A percentile compares a stretch with the other conserved stretches of the same genome.
These are phyloP conservation scores for Plasmopara viticola DNA, from an alignment of 352 stramenopile species.

Conservation along the genomic window DNA sequence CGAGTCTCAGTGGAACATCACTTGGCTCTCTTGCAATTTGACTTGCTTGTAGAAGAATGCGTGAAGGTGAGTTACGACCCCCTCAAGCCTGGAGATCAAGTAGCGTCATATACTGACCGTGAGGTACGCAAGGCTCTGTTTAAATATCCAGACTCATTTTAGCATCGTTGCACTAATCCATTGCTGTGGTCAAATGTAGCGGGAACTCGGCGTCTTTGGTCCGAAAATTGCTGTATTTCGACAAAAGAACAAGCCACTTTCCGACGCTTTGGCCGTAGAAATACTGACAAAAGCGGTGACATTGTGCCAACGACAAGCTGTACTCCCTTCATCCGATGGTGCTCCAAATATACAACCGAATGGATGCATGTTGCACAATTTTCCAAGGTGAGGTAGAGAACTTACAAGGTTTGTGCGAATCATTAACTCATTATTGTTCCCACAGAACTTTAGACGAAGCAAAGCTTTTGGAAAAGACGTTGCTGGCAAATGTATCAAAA, in stretches of 20 bases:
- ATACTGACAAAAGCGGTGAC: conserved; percentile 33
- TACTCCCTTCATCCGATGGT: neutral
- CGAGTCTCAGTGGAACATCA: conserved; percentile 33
- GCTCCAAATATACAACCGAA: neutral
- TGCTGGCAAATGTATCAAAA: conserved; percentile 9
- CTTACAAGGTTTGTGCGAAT: neutral
- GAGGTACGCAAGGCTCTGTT: conserved; percentile 29
- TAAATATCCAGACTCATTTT: neutral
- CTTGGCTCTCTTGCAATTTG: conserved; percentile 32
- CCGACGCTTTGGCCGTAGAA: conserved; percentile 44
- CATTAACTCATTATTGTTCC: conserved; percentile 2
- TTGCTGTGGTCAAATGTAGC: conserved; percentile 17
- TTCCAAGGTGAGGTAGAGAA: conserved; percentile 15
- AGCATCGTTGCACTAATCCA: conserved; percentile 1
- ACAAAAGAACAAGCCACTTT: conserved; percentile 41
- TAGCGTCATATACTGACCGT: conserved; percentile 25
- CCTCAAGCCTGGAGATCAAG: conserved; percentile 37
- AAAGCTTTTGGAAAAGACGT: conserved; percentile 45
- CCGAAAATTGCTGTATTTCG: conserved; percentile 30
- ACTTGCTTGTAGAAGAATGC: conserved; percentile 47
- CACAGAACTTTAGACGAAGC: conserved; percentile 41
- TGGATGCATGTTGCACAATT: conserved; percentile 53
- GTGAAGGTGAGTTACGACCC: conserved; percentile 46
- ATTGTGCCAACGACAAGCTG: conserved; percentile 18
- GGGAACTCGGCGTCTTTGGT: conserved; percentile 45